These are phyloP conservation scores for Beauveria asiatica DNA, from an alignment of 2,329 filamentous ascomycete species.

Conservation along the genomic window DNA sequence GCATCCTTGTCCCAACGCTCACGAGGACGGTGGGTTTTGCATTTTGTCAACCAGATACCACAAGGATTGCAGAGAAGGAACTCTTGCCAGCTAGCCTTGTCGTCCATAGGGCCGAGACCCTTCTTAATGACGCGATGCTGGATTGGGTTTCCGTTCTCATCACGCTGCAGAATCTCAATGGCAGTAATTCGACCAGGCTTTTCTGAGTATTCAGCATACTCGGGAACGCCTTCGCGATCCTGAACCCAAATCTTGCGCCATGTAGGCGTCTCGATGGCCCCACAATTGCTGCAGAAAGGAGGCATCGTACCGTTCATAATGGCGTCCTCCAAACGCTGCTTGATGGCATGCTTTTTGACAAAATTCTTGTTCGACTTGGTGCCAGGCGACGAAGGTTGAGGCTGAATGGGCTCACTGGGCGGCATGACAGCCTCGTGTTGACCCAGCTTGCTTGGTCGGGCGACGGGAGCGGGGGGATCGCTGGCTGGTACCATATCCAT, in stretches of 20 bases:
- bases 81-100: conserved; percentile 60
- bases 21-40: conserved; percentile 71
- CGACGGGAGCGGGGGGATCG: conserved; percentile 31
- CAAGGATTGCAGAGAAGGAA: conserved; percentile 89
- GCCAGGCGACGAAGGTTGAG: conserved; percentile 30
- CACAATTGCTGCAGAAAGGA: conserved; percentile 84
- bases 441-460: conserved; percentile 12
- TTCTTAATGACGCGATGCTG: conserved; percentile 75
- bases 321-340: conserved; percentile 49
- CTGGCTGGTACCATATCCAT: conserved; percentile 36
- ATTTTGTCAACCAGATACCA: conserved; percentile 89
- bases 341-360: conserved; percentile 54
- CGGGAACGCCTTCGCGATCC: conserved; percentile 59
- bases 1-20: conserved; percentile 71
- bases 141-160: conserved; percentile 52
- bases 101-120: conserved; percentile 50
- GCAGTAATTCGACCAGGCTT: conserved; percentile 67
- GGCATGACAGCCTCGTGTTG: conserved; percentile 33
- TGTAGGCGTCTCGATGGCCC: conserved; percentile 89
- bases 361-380: conserved; percentile 53
- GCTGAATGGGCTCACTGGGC: conserved; percentile 32
- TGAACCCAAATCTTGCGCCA: conserved; percentile 93
- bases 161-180: conserved; percentile 57
- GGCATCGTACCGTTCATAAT: conserved; percentile 78
- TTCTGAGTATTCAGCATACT: conserved; percentile 61